phyloP scores from a whole-genome alignment of 2,329 filamentous ascomycete species.

The Nigrospora sphaerica region DNA sequence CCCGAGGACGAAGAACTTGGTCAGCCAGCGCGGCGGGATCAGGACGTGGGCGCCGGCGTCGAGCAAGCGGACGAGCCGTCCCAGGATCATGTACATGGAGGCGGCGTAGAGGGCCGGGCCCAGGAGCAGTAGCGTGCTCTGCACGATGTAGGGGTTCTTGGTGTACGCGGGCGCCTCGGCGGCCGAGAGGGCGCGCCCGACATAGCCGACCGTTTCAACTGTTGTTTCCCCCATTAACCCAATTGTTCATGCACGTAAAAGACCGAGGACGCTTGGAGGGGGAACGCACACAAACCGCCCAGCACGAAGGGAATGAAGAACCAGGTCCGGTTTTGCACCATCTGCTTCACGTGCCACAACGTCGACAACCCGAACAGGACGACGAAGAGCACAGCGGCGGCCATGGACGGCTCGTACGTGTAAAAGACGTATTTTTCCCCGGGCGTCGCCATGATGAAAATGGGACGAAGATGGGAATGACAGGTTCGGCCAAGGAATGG shows the following conservation, averaged over 20 bases:
- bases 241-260: too few relatives aligned
- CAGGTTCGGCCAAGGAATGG: too few relatives aligned
- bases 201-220: constrained; percentile 47
- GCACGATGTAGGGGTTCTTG: constrained; percentile 26
- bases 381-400: constrained; percentile 23
- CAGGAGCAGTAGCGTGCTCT: constrained; percentile 31
- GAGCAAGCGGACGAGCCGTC: constrained; percentile 26
- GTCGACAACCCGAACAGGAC: constrained; percentile 31
- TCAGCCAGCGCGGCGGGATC: constrained; percentile 34
- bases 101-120: constrained; percentile 34
- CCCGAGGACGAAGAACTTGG: constrained; percentile 42
- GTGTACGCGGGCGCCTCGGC: constrained; percentile 32
- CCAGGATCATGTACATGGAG: constrained; percentile 39
- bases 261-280: not conserved
- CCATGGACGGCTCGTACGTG: constrained; percentile 2
- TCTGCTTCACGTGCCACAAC: constrained; percentile 25
- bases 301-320: constrained; percentile 44
- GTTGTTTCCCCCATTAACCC: not conserved
- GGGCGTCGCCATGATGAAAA: not conserved
- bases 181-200: constrained; percentile 37
- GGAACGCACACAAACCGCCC: constrained; percentile 40
- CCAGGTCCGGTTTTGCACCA: constrained; percentile 33
- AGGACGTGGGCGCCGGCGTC: constrained; percentile 33
- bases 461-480: not conserved
- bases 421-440: constrained; percentile 2